phyloP scores from a whole-genome alignment of 2,329 filamentous ascomycete genomes.

The Sporothrix brunneoviolacea region DNA sequence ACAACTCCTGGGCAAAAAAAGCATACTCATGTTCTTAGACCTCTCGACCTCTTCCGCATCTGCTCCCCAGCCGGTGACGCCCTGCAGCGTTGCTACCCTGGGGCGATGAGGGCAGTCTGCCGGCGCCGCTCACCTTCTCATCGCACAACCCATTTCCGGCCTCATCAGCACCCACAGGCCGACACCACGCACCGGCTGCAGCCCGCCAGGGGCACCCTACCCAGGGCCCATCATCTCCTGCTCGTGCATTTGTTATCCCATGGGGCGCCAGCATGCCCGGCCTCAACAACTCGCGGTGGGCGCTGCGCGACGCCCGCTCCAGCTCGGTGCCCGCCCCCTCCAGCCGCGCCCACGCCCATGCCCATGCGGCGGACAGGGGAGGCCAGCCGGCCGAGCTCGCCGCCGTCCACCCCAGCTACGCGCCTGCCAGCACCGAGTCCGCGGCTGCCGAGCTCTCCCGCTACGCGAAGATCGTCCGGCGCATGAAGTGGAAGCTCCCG shows the following conservation, averaged over 20 bases:
- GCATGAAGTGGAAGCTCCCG: conserved; percentile 57
- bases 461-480: conserved; percentile 53
- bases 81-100: too few species aligned
- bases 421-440: not conserved
- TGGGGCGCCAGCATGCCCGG: conserved; percentile 9
- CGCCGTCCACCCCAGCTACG: not conserved
- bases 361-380: not conserved
- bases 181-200: too few species aligned
- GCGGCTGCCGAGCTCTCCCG: conserved; percentile 41
- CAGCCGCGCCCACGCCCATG: not conserved
- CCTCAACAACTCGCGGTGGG: conserved; percentile 17
- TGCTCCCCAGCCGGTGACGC: too few species aligned
- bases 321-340: conserved; percentile 11
- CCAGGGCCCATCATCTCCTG: too few species aligned
- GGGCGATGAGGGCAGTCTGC: too few species aligned
- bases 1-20: too few species aligned
- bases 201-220: too few species aligned
- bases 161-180: too few species aligned
- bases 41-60: too few species aligned
- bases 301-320: conserved; percentile 4
- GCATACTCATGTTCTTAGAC: too few species aligned
- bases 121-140: too few species aligned
- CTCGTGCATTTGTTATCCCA: not conserved
- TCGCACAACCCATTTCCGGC: not conserved
- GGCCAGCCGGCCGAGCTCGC: not conserved